Base-by-base conservation (phyloP, 768 basidiomycete genomes). In the Rhodotorula toruloides region DNA sequence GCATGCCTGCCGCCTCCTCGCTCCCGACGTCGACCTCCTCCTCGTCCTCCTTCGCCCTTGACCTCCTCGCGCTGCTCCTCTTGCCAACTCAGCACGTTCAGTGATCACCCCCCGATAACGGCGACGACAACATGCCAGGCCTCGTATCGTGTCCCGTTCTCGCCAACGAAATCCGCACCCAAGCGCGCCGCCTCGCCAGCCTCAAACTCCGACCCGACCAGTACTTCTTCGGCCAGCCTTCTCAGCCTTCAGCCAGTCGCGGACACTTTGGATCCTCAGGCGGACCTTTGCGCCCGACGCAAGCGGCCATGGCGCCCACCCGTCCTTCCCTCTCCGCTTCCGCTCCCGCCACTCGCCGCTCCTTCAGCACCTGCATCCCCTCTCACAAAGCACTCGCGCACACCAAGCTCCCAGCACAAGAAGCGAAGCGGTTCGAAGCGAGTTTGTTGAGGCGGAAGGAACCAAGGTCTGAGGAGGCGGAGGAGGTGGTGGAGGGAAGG, bases 61-160 rank as follows among this genome's bases (percentile, higher is more conserved):
- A n/a, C n/a, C 10, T 57, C 12, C 54, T 56, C 31, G 54, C 54
- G 3, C n/a, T 39, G 12, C 54, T 44, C 42, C 42, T 56, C 29
- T 17, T 21, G 11, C 54, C 54, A 6, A 27, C 54, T n/a, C 54
- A 44, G 54, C 39, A 40, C 39, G 54, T 56, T 42, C 54, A 56
- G 37, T 29, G 13, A 43, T 10, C 40, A 21, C 7, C 53, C n/a
- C n/a, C 10, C 21, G 4, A 36, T 25, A 36, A 19, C 49, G n/a
- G n/a, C n/a, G n/a, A n/a, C n/a, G n/a, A n/a, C 49, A 12, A n/a
- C 14, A 49, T 12, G 49, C 11, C 31, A 3, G 9, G 17, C 31
- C 47, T n/a, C 47, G 46, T 27, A 16, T 16, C 32, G 11, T 34
- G 1, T 36, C 50, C 36, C 53, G 14, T 13, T 4, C 36, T 54